Base-by-base conservation (phyloP, 179 eudicot species). In the Spinacia oleracea region DNA sequence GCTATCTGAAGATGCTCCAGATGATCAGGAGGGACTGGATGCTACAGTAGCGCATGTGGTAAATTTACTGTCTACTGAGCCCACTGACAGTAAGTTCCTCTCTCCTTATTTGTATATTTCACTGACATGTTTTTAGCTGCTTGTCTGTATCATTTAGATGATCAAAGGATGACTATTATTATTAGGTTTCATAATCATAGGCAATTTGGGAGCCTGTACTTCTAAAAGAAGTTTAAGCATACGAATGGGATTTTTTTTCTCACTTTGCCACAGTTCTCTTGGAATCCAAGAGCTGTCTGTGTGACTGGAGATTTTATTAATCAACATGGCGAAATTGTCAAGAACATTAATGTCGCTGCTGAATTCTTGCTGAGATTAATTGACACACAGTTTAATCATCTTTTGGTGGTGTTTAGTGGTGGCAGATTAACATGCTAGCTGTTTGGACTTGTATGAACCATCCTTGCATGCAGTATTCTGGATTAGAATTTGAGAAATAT, bases 11-110 rank as follows among this genome's bases (percentile, higher is more conserved):
- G 89, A 85, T 76, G 77, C 83, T 76, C 81, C 86, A 8, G 87
- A 73, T 83, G 89, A 87, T 79, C 35, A 83, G 69, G 84, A 85
- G 81, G 86, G 89, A 46, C 59, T 87, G 83, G 89, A 87, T 79
- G 86, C 88, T 59, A 35, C 89, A 20, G 88, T 79, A 43, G 83
- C 86, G 3, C 89, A 87, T 78, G 89, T 87, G 35, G 89, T 82
- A 59, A 87, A 87, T 83, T 76, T 87, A 76, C 79, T 87, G 81
- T 85, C 89, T 72, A 84, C 83, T 23, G 89, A 87, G 80, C 89
- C 89, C 15, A 42, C 81, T 76, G 89, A 87, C 81, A 85, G 89
- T 87, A 81, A 12, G 88, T 85, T 74, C 70, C 85, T 65, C 72
- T 67, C 55, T 71, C 76, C 20, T 65, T 29, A 16, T 56, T 53